phyloP scores from a whole-genome alignment of 805 yeast species.

The Suhomyces xylopsoci region DNA sequence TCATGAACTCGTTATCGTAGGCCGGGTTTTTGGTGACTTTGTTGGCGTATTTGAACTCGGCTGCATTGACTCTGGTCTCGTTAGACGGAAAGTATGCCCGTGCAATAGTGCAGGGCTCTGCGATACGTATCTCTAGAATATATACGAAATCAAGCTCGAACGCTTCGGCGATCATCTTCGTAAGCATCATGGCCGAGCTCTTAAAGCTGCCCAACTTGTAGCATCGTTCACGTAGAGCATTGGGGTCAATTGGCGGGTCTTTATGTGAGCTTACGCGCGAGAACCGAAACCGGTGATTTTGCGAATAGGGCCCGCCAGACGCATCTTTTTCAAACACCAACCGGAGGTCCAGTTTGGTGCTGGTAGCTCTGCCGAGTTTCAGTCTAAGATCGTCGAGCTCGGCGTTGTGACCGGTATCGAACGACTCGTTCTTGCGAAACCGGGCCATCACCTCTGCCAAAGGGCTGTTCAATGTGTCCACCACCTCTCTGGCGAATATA shows the following conservation, averaged over 20 bases:
- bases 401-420: conserved; percentile 6
- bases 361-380: conserved; percentile 58
- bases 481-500: conserved; percentile 38
- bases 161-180: conserved; percentile 33
- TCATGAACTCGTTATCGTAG: conserved; percentile 32
- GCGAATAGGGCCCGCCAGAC: conserved; percentile 59
- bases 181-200: conserved; percentile 40
- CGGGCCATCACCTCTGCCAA: conserved; percentile 11
- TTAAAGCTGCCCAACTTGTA: conserved; percentile 39
- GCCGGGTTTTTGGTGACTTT: conserved; percentile 26
- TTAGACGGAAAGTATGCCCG: conserved; percentile 42
- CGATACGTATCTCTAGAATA: conserved; percentile 49
- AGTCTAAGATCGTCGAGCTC: conserved; percentile 30
- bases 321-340: conserved; percentile 62
- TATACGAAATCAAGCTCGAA: conserved; percentile 44
- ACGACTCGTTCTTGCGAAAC: neutral
- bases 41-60: conserved; percentile 37
- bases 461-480: conserved; percentile 39
- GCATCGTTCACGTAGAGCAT: conserved; percentile 34
- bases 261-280: conserved; percentile 17
- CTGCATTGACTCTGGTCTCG: conserved; percentile 43
- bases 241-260: conserved; percentile 18
- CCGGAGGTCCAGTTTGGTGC: conserved; percentile 32
- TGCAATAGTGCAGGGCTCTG: conserved; percentile 44
- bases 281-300: conserved; percentile 45